Evolutionary conservation across 805 yeast genomes (phyloP).

Genomic region (Kazachstania bromeliacearum): DNA sequence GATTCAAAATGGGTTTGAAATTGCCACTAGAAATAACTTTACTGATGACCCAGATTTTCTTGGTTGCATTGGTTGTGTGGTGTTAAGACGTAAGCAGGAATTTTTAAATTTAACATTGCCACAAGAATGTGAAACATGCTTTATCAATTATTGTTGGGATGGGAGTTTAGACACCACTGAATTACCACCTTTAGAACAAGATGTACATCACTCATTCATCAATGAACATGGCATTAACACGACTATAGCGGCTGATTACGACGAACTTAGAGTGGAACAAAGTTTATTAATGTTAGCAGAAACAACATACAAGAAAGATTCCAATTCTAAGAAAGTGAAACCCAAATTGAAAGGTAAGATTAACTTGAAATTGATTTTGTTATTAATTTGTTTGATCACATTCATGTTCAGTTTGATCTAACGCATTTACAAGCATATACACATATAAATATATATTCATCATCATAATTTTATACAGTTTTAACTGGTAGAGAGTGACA

Average conservation of each 20-base stretch:
- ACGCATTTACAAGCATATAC: neutral
- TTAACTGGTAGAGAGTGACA: neutral
- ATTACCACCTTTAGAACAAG: constrained; percentile 10
- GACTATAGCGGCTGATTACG: neutral
- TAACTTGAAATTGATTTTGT: constrained; percentile 8
- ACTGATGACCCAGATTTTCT: constrained; percentile 63
- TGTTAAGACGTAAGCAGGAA: constrained; percentile 69
- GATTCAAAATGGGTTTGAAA: constrained; percentile 68
- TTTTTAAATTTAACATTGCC: constrained; percentile 47
- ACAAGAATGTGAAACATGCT: constrained; percentile 68
- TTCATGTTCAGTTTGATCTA: constrained; percentile 8
- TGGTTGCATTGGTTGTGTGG: constrained; percentile 75
- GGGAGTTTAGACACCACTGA: constrained; percentile 36
- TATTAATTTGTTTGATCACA: constrained; percentile 9
- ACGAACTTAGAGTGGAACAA: neutral
- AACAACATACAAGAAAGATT: constrained; percentile 8
- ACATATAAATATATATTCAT: neutral
- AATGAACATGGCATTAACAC: constrained; percentile 7
- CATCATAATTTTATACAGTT: neutral
- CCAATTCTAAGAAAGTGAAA: constrained; percentile 6
- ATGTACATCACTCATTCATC: constrained; percentile 13
- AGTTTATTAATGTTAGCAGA: constrained; percentile 2
- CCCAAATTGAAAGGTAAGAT: constrained; percentile 2
- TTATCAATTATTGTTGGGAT: constrained; percentile 58
- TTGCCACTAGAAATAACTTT: constrained; percentile 53